Evolutionary conservation across 2,329 filamentous ascomycete species (phyloP), one percentile per base, ranked within the genome.

Genomic region (Penicillium griseofulvum): DNA sequence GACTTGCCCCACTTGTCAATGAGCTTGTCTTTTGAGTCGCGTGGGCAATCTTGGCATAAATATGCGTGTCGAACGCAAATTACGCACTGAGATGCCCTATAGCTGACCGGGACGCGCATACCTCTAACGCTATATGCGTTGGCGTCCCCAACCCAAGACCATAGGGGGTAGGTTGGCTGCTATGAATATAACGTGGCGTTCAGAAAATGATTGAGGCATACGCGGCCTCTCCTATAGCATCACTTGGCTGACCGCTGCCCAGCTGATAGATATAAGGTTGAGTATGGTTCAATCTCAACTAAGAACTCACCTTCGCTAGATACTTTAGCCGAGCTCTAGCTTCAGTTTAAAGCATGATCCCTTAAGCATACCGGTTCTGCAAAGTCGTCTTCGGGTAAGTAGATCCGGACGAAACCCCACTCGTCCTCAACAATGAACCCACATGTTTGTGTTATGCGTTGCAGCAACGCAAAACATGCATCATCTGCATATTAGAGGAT

Each of bases 21-120:
- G 34, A 46, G 49, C 42, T 46, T 46, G 41, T 52, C 49, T 51
- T 24, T 51, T 24, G 34, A 39, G 34, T 39, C 42, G 41, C 34
- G 19, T 46, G 19, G 26, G 8, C 14, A 29, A 41, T 42, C 17
- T 11, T 49, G 36, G 36, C 38, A 24, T 2, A 5, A 26, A 31
- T 17, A 6, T 12, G 5, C 4, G 3, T 12, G 39, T 12, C 1
- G n/a, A 28, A 8, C 24, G 5, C 16, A 28, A 17, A 28, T 17
- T 17, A 2, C 24, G 12, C n/a, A 3, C 39, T n/a, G 24, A 43
- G 17, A 28, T 17, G 5, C 5, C 16, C 12, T 12, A 6, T 37
- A 22, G 33, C 10, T 47, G 33, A 26, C 22, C 5, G 14, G 42
- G 45, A 33, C 16, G 22, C 19, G 45, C 22, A 47, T 7, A 1